These are phyloP conservation scores for Talaromyces piceae DNA, from an alignment of 2,329 filamentous ascomycete species.

Conservation along the genomic window DNA sequence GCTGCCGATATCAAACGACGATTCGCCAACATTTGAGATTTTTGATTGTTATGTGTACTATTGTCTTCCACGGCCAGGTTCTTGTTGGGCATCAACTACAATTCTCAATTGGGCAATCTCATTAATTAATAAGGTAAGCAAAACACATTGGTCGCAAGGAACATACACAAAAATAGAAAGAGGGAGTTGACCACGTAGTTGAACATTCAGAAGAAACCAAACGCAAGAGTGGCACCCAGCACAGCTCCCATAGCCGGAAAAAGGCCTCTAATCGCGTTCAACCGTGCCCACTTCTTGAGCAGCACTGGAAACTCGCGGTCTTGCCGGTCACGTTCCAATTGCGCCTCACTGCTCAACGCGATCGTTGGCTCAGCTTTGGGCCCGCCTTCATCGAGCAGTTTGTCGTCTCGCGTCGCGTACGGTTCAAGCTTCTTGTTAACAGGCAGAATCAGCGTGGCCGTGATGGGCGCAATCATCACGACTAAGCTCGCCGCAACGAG, in stretches of 20 bases:
- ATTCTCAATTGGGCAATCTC: no score
- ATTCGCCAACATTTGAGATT: no score
- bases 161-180: no score
- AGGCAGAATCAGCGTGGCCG: constrained; percentile 19
- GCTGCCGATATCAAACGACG: neutral
- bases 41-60: neutral
- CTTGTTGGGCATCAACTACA: no score
- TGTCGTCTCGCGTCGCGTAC: constrained; percentile 12
- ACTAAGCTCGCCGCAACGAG: constrained; percentile 17
- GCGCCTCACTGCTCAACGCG: neutral
- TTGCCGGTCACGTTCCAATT: constrained; percentile 16
- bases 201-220: constrained; percentile 8
- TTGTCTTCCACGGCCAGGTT: no score
- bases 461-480: constrained; percentile 28
- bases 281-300: constrained; percentile 16
- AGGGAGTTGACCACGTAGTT: no score
- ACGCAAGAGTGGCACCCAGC: constrained; percentile 15
- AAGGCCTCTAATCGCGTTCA: constrained; percentile 19
- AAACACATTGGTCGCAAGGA: no score
- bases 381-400: neutral
- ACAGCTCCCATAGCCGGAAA: constrained; percentile 20
- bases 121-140: no score
- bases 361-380: constrained; percentile 2
- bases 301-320: constrained; percentile 13
- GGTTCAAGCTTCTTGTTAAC: constrained; percentile 23